Evolutionary conservation across 2,329 filamentous ascomycete genomes (phyloP).

Genomic region (Arthroderma uncinatum): DNA sequence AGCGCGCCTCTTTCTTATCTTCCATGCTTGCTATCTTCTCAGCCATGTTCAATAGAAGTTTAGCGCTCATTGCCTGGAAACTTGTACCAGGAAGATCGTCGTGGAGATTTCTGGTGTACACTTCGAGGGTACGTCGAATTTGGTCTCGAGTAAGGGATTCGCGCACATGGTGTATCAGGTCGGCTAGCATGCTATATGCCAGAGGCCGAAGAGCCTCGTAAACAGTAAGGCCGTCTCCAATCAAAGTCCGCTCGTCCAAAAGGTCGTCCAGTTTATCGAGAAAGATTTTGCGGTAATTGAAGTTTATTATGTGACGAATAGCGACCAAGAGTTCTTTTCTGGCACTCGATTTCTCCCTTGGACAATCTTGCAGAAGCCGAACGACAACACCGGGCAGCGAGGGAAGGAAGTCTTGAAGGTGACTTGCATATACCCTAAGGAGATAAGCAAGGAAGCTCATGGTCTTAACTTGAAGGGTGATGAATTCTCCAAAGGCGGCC

Average conservation of each 20-base stretch:
- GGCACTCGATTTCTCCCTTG: slow-evolving; percentile 82
- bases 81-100: slow-evolving; percentile 95
- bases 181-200: slow-evolving; percentile 96
- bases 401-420: slow-evolving; percentile 77
- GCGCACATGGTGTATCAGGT: slow-evolving; percentile 92
- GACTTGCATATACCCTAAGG: slow-evolving; percentile 73
- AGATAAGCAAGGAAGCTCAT: slow-evolving; percentile 98
- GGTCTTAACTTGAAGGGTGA: slow-evolving; percentile 95
- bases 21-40: slow-evolving; percentile 92
- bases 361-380: slow-evolving; percentile 82
- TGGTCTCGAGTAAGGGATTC: slow-evolving; percentile 81
- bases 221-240: slow-evolving; percentile 90
- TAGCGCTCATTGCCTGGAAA: slow-evolving; percentile 99
- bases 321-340: slow-evolving; percentile 93
- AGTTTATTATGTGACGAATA: slow-evolving; percentile 97
- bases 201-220: slow-evolving; percentile 93
- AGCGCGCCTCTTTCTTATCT: slow-evolving; percentile 85
- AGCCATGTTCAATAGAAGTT: slow-evolving; percentile 92
- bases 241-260: slow-evolving; percentile 83
- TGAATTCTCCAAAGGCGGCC: slow-evolving; percentile 90
- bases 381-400: slow-evolving; percentile 83
- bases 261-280: slow-evolving; percentile 88
- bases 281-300: slow-evolving; percentile 95
- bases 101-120: slow-evolving; percentile 92
- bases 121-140: slow-evolving; percentile 89